phyloP scores from a whole-genome alignment of 306 rosid genomes.

The Lathyrus sativus region DNA sequence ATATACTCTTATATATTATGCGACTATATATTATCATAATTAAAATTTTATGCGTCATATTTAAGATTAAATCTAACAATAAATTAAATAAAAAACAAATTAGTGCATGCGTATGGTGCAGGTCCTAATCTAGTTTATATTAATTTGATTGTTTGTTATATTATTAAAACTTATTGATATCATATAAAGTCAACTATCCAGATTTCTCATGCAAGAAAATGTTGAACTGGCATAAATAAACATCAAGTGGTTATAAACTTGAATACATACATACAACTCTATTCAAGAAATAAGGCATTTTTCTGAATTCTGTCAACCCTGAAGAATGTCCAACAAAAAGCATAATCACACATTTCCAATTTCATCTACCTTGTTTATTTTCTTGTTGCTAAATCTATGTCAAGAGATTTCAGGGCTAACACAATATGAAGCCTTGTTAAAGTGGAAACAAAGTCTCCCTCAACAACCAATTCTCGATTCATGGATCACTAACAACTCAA shows the following conservation, averaged over 20 bases:
- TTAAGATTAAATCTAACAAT: too few relatives aligned
- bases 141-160: too few relatives aligned
- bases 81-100: too few relatives aligned
- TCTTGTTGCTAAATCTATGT: slow-evolving; percentile 23
- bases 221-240: neutral
- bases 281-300: neutral
- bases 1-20: too few relatives aligned
- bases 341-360: neutral
- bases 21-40: too few relatives aligned
- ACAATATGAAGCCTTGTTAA: slow-evolving; percentile 52
- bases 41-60: too few relatives aligned
- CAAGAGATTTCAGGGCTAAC: slow-evolving; percentile 17
- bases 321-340: slow-evolving; percentile 26
- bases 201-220: neutral
- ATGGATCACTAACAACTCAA: slow-evolving; percentile 44
- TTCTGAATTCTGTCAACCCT: neutral
- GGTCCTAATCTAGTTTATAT: too few relatives aligned
- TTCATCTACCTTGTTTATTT: neutral
- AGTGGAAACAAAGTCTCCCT: slow-evolving; percentile 60
- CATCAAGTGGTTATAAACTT: neutral
- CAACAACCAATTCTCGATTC: slow-evolving; percentile 44
- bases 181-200: neutral
- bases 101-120: too few relatives aligned
- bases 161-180: too few relatives aligned
- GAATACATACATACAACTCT: too few relatives aligned